Conservation (phyloP, 2,329 filamentous ascomycete genomes). For the Aspergillus sp. region DNA sequence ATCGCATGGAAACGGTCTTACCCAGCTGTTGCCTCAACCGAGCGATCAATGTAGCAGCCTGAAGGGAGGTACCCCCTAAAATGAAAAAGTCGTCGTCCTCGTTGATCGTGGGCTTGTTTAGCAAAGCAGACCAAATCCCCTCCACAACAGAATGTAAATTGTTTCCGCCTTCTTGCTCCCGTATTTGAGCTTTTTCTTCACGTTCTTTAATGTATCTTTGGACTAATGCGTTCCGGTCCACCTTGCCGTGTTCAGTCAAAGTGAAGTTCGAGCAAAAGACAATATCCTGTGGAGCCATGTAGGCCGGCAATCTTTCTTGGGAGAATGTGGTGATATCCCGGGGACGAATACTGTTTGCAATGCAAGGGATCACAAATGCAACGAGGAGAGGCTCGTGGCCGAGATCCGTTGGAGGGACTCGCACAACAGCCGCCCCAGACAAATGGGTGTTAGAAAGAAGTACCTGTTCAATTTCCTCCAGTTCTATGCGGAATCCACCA, state of each 20-base stretch:
- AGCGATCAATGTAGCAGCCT: slow-evolving; percentile 6
- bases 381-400: slow-evolving; percentile 1
- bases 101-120: background rate
- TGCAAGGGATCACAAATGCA: slow-evolving; percentile 7
- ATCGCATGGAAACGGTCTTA: slow-evolving; percentile 8
- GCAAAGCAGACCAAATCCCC: slow-evolving; percentile 6
- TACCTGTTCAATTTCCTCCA: slow-evolving; percentile 80
- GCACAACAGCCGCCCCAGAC: background rate
- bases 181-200: background rate
- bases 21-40: background rate
- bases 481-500: slow-evolving; percentile 83
- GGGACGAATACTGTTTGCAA: background rate
- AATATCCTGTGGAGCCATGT: slow-evolving; percentile 67
- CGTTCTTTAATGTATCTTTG: background rate
- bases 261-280: slow-evolving; percentile 66
- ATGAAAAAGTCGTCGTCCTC: slow-evolving; percentile 9
- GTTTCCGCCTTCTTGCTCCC: background rate
- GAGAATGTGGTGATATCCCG: background rate
- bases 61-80: slow-evolving; percentile 10
- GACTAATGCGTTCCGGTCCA: slow-evolving; percentile 34
- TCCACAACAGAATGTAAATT: background rate
- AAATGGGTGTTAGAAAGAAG: slow-evolving; percentile 37
- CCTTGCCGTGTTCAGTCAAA: slow-evolving; percentile 70
- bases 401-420: background rate
- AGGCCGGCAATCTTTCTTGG: slow-evolving; percentile 63